A percentile compares a stretch with the other conserved stretches of the same genome.
phyloP scores from a whole-genome alignment of 345 rosid species.

The Excoecaria cochinchinensis region DNA sequence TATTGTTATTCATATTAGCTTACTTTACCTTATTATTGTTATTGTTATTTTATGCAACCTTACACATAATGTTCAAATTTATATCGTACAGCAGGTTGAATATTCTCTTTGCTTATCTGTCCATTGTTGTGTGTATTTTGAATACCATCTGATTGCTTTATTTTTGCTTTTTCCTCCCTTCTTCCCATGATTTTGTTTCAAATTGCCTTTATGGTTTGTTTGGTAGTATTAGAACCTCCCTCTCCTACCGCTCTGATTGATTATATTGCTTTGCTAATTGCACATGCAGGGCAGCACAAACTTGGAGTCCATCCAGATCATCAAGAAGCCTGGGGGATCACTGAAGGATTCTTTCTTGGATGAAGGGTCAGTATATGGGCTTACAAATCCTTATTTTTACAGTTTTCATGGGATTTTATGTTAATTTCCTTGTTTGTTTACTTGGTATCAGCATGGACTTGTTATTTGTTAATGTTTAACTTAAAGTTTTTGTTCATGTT shows the following conservation, averaged over 20 bases:
- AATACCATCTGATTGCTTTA: background rate
- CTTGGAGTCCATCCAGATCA: constrained; percentile 89
- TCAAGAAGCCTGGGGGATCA: constrained; percentile 98
- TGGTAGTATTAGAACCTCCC: background rate
- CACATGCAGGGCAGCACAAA: constrained; percentile 88
- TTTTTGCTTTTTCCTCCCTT: background rate
- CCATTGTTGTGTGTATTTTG: background rate
- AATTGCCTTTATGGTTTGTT: background rate
- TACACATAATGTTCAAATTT: background rate
- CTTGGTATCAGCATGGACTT: background rate
- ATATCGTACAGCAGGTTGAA: background rate
- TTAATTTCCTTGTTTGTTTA: background rate
- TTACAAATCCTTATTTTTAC: background rate
- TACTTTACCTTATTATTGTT: background rate
- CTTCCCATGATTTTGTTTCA: background rate
- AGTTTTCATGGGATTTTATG: background rate
- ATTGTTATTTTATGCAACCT: background rate
- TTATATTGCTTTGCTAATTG: background rate
- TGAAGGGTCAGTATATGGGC: constrained; percentile 71
- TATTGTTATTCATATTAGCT: too few species aligned
- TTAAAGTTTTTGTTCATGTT: background rate
- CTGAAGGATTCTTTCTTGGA: constrained; percentile 91
- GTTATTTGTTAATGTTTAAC: background rate
- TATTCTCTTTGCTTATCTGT: background rate
- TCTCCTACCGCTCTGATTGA: background rate